Evolutionary conservation across 345 rosid species (phyloP).

Genomic region (Clausena lansium): DNA sequence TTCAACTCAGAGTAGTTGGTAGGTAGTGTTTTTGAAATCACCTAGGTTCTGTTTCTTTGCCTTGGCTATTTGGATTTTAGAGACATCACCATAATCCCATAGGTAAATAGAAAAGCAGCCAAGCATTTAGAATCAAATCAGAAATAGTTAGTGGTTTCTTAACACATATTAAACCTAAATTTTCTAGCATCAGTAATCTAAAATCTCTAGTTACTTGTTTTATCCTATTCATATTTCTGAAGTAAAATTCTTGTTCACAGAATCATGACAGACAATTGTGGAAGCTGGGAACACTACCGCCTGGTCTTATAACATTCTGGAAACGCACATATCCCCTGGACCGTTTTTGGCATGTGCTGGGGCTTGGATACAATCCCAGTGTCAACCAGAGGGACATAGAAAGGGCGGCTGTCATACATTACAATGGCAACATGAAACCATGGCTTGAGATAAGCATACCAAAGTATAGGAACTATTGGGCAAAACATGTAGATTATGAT

Average conservation of each 20-base stretch:
- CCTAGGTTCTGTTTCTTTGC: too few relatives aligned
- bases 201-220: not conserved
- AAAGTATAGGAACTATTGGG: slow-evolving; percentile 55
- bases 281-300: slow-evolving; percentile 87
- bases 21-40: too few relatives aligned
- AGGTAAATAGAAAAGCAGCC: too few relatives aligned
- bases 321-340: slow-evolving; percentile 53
- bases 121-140: too few relatives aligned
- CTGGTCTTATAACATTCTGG: slow-evolving; percentile 88
- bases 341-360: slow-evolving; percentile 71
- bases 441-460: slow-evolving; percentile 83
- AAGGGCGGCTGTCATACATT: slow-evolving; percentile 72
- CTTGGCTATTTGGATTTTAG: too few relatives aligned
- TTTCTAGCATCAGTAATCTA: too few relatives aligned
- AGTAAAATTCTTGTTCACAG: slow-evolving; percentile 34
- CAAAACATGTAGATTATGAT: slow-evolving; percentile 59
- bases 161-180: too few relatives aligned
- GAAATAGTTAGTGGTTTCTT: too few relatives aligned
- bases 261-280: slow-evolving; percentile 69
- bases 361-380: slow-evolving; percentile 82
- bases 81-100: too few relatives aligned
- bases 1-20: too few relatives aligned
- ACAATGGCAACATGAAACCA: slow-evolving; percentile 83
- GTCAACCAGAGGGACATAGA: slow-evolving; percentile 71
- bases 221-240: slow-evolving; percentile 8